These are phyloP conservation scores for Gardenia jasminoides DNA, from an alignment of 257 asterid species.

Conservation along the genomic window DNA sequence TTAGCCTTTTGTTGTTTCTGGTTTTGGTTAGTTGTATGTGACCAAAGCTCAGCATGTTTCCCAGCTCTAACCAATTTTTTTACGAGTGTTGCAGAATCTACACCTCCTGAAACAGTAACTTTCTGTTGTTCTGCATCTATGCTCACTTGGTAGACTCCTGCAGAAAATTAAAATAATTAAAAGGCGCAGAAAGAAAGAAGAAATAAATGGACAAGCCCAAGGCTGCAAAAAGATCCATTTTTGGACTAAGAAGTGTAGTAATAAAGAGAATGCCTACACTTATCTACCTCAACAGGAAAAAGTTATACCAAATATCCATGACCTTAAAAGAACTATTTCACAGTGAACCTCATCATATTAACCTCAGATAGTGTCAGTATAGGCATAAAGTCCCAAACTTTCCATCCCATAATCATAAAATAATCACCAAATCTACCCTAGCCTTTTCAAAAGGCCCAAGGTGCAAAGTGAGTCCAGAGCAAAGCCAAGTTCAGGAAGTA, in stretches of 20 bases:
- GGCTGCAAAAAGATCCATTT: not conserved
- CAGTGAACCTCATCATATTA: constrained; percentile 1
- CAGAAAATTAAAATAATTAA: not conserved
- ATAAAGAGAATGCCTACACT: not conserved
- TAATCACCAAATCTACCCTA: not conserved
- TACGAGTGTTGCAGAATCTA: constrained; percentile 48
- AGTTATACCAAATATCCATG: not conserved
- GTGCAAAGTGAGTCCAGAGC: not conserved
- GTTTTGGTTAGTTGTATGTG: constrained; percentile 38
- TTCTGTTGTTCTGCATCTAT: constrained; percentile 64
- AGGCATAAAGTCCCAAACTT: constrained; percentile 14
- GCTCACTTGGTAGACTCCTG: constrained; percentile 71
- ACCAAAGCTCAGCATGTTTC: constrained; percentile 75
- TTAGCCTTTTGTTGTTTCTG: constrained; percentile 41
- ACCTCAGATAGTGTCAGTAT: not conserved
- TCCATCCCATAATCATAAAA: constrained; percentile 1
- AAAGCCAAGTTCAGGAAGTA: not conserved
- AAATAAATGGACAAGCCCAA: not conserved
- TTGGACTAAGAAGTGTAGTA: not conserved
- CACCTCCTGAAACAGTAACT: constrained; percentile 58
- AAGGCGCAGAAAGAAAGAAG: not conserved
- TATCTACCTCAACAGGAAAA: constrained; percentile 1
- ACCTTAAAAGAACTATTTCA: not conserved
- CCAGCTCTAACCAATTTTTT: constrained; percentile 59
- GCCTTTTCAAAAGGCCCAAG: not conserved